Evolutionary conservation across 192 early-diverging fungal species (phyloP), one percentile per base, ranked within the genome.

Genomic region (Linnemannia hyalina): DNA sequence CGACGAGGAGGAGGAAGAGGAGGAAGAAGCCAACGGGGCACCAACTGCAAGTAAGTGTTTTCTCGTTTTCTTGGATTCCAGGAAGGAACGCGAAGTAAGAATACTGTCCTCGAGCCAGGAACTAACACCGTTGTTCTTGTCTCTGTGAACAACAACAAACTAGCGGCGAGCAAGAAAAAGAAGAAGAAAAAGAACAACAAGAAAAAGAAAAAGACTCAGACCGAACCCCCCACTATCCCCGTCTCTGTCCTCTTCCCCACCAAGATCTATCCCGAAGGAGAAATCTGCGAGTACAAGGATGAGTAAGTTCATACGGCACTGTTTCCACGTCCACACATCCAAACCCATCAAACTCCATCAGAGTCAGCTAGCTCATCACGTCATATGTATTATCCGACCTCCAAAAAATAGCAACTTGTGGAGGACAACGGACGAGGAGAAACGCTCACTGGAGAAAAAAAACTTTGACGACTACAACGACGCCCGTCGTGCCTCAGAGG

Each of bases 351-450:
- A 40, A 3, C 38, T 40, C 38, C 38, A 5, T 40, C 38, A 46
- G 44, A 15, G 11, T 7, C 16, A 75, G 36, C 73, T 73, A 70
- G 32, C 15, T 68, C 10, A 13, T 44, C 15, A 23, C 10, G 5
- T 74, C 68, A 47, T 49, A 35, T 35, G 26, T 22, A 22, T 6
- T 52, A 18, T 52, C 18, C 49, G 18, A 18, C 49, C 47, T 42
- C 22, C 18, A 68, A 42, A 42, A 46, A 46, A 44, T 79, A 96
- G 95, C 52, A 98, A 99, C 89, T 82, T 93, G n/a, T 95, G 92
- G 90, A 94, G 98, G 77, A 95, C 93, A 7, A 99, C 98, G 0
- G 93, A 91, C 85, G 98, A 98, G 85, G 98, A 99, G 85, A 98
- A 97, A 89, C 91, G 97, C 13, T 90, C 94, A 23, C 82, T 94